Conservation (phyloP, 306 rosid genomes). For the Luffa aegyptiaca region DNA sequence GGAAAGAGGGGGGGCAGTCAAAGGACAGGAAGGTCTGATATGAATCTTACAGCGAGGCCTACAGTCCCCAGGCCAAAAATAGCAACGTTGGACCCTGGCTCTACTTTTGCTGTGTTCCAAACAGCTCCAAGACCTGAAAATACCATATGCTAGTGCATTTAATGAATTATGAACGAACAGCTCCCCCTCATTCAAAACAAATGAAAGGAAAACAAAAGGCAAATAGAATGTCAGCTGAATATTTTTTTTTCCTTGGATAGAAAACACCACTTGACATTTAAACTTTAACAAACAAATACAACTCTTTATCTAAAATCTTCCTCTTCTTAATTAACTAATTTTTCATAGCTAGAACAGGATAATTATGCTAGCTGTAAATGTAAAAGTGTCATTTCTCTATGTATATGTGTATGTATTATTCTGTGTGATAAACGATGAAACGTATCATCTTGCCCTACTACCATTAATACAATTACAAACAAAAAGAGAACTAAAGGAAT, state of each 20-base stretch:
- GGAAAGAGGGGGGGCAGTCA: conserved; percentile 4
- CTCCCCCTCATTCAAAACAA: background rate
- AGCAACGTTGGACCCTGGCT: conserved; percentile 78
- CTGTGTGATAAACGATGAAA: background rate
- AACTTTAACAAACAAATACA: background rate
- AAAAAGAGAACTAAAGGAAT: too few species aligned
- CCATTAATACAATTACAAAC: background rate
- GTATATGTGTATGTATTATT: background rate
- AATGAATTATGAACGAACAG: background rate
- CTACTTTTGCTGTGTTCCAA: conserved; percentile 98
- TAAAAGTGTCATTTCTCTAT: background rate
- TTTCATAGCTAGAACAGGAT: background rate
- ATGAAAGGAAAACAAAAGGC: background rate
- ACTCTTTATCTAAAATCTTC: background rate
- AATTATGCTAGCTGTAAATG: background rate
- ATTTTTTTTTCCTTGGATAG: background rate
- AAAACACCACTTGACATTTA: background rate
- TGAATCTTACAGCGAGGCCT: conserved; percentile 78
- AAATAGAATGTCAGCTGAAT: background rate
- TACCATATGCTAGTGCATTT: background rate
- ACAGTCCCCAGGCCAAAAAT: conserved; percentile 91
- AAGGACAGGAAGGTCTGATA: conserved; percentile 5
- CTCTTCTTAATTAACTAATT: background rate
- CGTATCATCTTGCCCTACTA: background rate
- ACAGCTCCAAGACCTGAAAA: conserved; percentile 85